Conservation (phyloP, 208 protist species). For the Kentomonas sorsogonicus region DNA sequence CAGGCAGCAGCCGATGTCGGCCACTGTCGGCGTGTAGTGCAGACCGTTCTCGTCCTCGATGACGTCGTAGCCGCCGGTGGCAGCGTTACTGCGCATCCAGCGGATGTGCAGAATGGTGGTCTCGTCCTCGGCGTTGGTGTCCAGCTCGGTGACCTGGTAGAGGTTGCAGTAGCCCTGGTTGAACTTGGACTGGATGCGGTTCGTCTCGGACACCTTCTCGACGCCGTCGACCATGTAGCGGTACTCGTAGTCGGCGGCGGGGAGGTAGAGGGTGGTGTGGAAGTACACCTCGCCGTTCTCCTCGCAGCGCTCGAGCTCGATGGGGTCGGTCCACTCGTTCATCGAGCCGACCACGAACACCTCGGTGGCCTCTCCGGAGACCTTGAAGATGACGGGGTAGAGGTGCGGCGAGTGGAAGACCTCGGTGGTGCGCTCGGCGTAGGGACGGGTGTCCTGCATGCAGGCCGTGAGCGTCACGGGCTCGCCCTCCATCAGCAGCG, state of each 20-base stretch:
- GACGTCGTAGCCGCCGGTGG: conserved; percentile 67
- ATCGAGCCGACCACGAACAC: conserved; percentile 90
- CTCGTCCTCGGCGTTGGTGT: conserved; percentile 62
- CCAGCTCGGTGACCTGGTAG: conserved; percentile 72
- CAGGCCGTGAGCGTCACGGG: conserved; percentile 80
- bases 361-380: conserved; percentile 84
- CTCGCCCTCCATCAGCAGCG: conserved; percentile 70
- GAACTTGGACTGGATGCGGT: conserved; percentile 79
- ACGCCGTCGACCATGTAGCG: conserved; percentile 91
- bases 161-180: conserved; percentile 86
- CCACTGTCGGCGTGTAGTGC: conserved; percentile 59
- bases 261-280: conserved; percentile 89
- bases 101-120: conserved; percentile 90
- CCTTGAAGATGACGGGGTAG: conserved; percentile 85
- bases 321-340: conserved; percentile 90
- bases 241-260: conserved; percentile 89
- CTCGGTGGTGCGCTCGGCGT: conserved; percentile 70
- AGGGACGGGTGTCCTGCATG: conserved; percentile 86
- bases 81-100: conserved; percentile 85
- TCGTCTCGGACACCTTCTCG: conserved; percentile 82
- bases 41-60: conserved; percentile 87
- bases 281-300: conserved; percentile 80
- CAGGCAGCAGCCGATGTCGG: conserved; percentile 82
- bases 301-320: conserved; percentile 83
- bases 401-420: conserved; percentile 84